Percentiles rank a stretch among this genome's conserved stretches.
phyloP scores from a whole-genome alignment of 2,329 filamentous ascomycete species.

The Curvularia hawaiiensis region DNA sequence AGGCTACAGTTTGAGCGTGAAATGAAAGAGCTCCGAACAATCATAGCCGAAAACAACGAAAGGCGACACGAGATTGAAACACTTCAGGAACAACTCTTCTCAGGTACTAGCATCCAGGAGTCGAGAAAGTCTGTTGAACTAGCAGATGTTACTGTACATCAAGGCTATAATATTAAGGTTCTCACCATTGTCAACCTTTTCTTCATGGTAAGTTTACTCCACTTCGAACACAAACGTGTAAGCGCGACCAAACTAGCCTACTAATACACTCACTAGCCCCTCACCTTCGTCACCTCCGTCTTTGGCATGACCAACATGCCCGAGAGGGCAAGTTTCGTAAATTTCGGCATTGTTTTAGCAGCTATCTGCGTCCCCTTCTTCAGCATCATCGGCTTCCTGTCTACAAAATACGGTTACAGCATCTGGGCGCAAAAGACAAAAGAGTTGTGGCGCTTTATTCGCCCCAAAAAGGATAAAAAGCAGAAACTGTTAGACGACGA shows the following conservation, averaged over 20 bases:
- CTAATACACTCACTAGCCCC: slow-evolving; percentile 48
- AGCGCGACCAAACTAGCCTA: background rate
- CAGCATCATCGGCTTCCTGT: slow-evolving; percentile 52
- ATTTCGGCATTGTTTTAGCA: slow-evolving; percentile 49
- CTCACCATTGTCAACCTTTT: slow-evolving; percentile 66
- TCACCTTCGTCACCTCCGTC: slow-evolving; percentile 66
- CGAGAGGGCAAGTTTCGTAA: slow-evolving; percentile 40
- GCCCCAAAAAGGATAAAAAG: slow-evolving; percentile 16
- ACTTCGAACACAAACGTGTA: background rate
- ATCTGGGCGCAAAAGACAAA: slow-evolving; percentile 44
- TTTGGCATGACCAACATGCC: slow-evolving; percentile 60
- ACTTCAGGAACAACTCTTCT: slow-evolving; percentile 66
- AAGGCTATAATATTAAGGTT: slow-evolving; percentile 65
- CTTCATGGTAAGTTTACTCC: slow-evolving; percentile 51
- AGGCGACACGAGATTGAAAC: slow-evolving; percentile 61
- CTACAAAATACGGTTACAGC: slow-evolving; percentile 48
- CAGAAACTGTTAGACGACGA: slow-evolving; percentile 14
- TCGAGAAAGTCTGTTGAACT: slow-evolving; percentile 64
- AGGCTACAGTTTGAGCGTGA: slow-evolving; percentile 58
- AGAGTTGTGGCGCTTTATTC: slow-evolving; percentile 35
- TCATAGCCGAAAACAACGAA: slow-evolving; percentile 59
- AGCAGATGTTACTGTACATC: slow-evolving; percentile 57
- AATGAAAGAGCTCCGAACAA: slow-evolving; percentile 55
- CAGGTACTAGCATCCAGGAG: slow-evolving; percentile 67
- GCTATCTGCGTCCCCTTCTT: slow-evolving; percentile 55